Evolutionary conservation across 768 basidiomycete genomes (phyloP), one percentile per base, ranked within the genome.

Genomic region (Suillus lakei): DNA sequence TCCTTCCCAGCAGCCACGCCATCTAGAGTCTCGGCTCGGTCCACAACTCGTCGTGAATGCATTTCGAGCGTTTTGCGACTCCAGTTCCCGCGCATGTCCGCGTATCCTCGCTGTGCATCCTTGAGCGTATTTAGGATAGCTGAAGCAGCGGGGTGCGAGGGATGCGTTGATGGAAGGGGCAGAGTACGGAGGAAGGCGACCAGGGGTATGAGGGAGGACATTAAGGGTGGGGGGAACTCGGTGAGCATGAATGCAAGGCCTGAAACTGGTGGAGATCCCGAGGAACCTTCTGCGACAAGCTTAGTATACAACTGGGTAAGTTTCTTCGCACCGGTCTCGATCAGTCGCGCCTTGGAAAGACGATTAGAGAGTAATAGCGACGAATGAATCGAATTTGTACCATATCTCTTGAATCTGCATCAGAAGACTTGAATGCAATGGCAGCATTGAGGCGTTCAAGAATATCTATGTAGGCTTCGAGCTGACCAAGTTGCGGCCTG

Each of bases 11-110:
- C 84, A 43, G 78, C 79, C 12, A 92, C 81, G 0, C 88, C 82
- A 66, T 92, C 90, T 9, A 88, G 80, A 0, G 84, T 89, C 64
- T 92, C 91, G 1, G 90, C 88, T 15, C 91, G 79, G 39, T 91
- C 91, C 1, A 93, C 79, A 10, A 90, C 80, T 10, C 91, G 81
- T 69, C 89, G 89, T 3, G 86, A 91, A 68, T 89, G 88, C 8
- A 81, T 81, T 70, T 95, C 93, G 26, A 94, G 74, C 61, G 91
- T 91, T 71, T 90, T 92, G 66, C 84, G 84, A 48, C 82, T 84
- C 93, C 93, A 95, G 15, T 80, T 83, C 13, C 92, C 92, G 32
- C 93, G 85, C 92, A 95, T 95, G 68, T 94, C 92, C 0, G 91
- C 93, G 67, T 92, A 94, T 1, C 93, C 93, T 63, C 84, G 83